Percentiles rank a stretch among this genome's conserved stretches.
Conservation (phyloP, 2,329 filamentous ascomycete genomes). For the Alternaria rosae region DNA sequence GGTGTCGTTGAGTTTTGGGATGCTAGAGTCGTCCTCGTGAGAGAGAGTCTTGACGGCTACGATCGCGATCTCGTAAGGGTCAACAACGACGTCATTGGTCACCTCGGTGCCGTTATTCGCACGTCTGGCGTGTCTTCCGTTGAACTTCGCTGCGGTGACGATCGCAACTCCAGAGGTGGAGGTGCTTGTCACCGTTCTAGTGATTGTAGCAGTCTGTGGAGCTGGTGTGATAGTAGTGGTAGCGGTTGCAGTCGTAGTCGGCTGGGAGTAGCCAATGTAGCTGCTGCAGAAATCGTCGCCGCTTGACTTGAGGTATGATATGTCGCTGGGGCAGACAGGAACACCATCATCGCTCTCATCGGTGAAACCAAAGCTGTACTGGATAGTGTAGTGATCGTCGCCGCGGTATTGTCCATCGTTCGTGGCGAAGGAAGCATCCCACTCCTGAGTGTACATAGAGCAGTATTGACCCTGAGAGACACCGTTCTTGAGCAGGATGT, state of each 20-base stretch:
- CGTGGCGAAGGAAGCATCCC: background rate
- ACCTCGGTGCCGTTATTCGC: background rate
- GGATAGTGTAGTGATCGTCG: background rate
- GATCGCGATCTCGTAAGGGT: background rate
- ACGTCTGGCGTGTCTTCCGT: background rate
- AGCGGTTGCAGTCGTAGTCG: background rate
- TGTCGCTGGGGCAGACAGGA: background rate
- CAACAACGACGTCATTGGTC: background rate
- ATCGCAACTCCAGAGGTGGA: background rate
- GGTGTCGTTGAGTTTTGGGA: background rate
- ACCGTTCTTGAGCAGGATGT: background rate
- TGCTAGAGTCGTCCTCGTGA: background rate
- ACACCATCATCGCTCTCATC: background rate
- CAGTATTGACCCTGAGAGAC: background rate
- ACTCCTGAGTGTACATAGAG: background rate
- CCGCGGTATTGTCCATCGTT: constrained; percentile 1
- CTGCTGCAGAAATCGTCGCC: background rate
- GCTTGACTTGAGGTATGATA: background rate
- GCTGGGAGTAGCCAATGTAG: background rate
- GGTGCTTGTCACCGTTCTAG: background rate
- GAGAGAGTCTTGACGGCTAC: background rate
- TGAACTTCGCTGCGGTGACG: background rate
- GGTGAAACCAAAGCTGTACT: background rate
- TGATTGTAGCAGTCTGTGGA: background rate
- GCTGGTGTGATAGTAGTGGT: background rate